Evolutionary conservation across 163 green algal genomes (phyloP), one percentile per base, ranked within the genome.

Genomic region (Volvox carteri): DNA sequence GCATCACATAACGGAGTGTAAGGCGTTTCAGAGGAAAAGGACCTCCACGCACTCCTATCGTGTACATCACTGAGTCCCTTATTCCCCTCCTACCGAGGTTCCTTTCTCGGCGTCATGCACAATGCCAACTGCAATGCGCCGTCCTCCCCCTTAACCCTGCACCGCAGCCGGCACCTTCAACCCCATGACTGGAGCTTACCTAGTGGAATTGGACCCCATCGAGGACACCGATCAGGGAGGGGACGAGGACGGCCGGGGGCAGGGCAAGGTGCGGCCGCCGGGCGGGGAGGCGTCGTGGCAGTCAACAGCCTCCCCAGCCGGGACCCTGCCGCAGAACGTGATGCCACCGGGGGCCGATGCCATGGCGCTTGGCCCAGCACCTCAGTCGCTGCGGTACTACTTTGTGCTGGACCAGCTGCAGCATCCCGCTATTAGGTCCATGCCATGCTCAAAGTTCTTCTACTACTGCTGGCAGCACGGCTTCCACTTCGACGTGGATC

Each of bases 401-500:
- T 90, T 93, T 52, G 78, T 87, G 16, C 52, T 95, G 21, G 93
- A 95, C 46, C 48, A 89, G 33, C 39, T 95, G 44, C 73, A 46
- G 30, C 90, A 94, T 80, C 70, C 86, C 28, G 75, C 68, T 28
- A 44, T 95, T 37, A 50, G 83, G 48, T 83, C 78, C 35, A 89
- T 90, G 62, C 89, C 90, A 4, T 91, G 86, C 54, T 68, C 89
- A 33, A 86, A 93, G 67, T 93, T 96, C 79, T 93, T 96, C 89
- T 91, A 94, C 37, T 35, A 78, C 39, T 94, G 91, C 87, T 93
- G 91, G 76, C 77, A 94, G 78, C 75, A 91, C 37, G 92, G 91
- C 1, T 78, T 95, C 41, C 84, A 88, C 56, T 96, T 93, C 85
- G 92, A 96, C 88, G 92, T 95, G 73, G 89, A 91, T 62, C 37